Conservation (phyloP, 129 eudicot genomes). For the Centella asiatica region DNA sequence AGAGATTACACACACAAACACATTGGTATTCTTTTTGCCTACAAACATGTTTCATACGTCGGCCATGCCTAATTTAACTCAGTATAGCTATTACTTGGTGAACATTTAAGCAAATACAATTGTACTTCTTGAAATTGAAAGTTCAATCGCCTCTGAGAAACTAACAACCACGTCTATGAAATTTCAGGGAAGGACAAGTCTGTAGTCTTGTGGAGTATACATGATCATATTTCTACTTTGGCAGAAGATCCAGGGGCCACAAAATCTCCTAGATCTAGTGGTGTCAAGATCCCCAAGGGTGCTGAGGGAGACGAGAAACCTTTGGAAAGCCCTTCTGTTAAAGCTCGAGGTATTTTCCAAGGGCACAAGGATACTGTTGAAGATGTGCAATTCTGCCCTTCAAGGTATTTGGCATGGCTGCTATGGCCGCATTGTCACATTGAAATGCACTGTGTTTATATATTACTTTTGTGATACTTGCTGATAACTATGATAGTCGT, state of each 20-base stretch:
- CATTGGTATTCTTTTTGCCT: too few species aligned
- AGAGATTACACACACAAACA: too few species aligned
- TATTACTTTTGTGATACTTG: too few species aligned
- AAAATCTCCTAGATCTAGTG: constrained; percentile 53
- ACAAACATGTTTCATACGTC: too few species aligned
- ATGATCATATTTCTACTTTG: constrained; percentile 72
- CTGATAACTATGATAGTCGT: too few species aligned
- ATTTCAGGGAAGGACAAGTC: constrained; percentile 75
- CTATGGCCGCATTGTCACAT: too few species aligned
- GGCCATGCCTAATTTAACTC: too few species aligned
- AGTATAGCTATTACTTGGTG: too few species aligned
- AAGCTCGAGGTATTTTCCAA: constrained; percentile 72
- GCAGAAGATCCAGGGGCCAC: constrained; percentile 55
- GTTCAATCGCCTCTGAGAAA: too few species aligned
- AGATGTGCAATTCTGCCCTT: constrained; percentile 89
- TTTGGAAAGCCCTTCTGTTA: constrained; percentile 45
- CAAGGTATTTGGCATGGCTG: constrained; percentile 47
- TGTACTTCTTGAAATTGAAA: too few species aligned
- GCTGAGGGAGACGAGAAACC: constrained; percentile 35
- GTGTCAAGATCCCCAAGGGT: constrained; percentile 34
- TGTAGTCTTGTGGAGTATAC: constrained; percentile 92
- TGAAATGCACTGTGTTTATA: too few species aligned
- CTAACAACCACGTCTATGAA: background rate
- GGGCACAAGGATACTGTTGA: constrained; percentile 90
- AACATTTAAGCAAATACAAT: too few species aligned